phyloP scores from a whole-genome alignment of 2,329 filamentous ascomycete species.

The Camptophora hylomeconis region DNA sequence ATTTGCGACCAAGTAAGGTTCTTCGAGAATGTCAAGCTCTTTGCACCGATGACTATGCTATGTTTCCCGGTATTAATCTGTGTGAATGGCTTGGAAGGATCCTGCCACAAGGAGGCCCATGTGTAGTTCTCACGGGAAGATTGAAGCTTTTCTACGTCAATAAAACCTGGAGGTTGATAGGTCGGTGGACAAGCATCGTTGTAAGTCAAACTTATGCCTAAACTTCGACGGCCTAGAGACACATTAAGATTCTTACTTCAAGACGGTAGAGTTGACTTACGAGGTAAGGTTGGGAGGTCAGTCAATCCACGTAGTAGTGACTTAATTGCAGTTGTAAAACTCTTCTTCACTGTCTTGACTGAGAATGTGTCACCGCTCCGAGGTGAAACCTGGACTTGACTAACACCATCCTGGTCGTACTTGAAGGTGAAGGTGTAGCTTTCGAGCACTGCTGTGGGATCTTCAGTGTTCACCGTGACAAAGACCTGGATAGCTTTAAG shows the following conservation, averaged over 20 bases:
- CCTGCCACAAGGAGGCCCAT: constrained; percentile 5
- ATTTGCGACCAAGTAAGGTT: background rate
- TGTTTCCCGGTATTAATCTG: constrained; percentile 9
- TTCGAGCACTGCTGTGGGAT: constrained; percentile 31
- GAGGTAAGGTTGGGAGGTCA: constrained; percentile 29
- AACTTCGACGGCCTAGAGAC: constrained; percentile 23
- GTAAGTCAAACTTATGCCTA: constrained; percentile 34
- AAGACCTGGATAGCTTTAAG: constrained; percentile 35
- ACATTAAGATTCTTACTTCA: background rate
- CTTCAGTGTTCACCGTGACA: constrained; percentile 27
- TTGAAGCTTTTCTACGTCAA: constrained; percentile 6
- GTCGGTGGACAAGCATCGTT: constrained; percentile 25
- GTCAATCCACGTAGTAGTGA: constrained; percentile 26
- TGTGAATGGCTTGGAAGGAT: constrained; percentile 4
- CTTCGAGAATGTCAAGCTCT: background rate
- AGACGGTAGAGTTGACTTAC: constrained; percentile 19
- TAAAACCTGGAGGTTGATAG: constrained; percentile 24
- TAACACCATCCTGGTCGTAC: constrained; percentile 24
- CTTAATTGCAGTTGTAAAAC: constrained; percentile 31
- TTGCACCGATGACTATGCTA: constrained; percentile 6
- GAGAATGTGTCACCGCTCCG: constrained; percentile 20
- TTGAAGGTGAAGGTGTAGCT: constrained; percentile 37
- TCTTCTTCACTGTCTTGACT: constrained; percentile 24
- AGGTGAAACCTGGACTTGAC: constrained; percentile 18
- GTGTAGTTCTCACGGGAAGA: too few species aligned